phyloP scores from a whole-genome alignment of 176 grass and related monocot species.

The Thinopyrum elongatum region DNA sequence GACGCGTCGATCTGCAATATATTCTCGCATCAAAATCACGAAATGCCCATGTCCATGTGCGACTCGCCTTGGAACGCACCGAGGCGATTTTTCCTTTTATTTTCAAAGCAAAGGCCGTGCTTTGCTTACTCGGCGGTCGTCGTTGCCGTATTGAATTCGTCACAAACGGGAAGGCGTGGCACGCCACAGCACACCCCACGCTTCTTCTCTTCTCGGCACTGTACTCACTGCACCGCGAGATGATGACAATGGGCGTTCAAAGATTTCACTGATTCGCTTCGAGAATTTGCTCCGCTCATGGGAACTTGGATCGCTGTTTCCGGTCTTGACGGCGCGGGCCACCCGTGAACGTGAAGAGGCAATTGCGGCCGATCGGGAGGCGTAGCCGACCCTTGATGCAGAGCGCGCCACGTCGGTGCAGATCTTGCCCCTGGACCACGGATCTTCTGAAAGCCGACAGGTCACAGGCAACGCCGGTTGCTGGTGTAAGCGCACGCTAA shows the following conservation, averaged over 20 bases:
- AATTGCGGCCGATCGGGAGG: background rate
- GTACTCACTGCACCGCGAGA: too few relatives aligned
- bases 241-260: background rate
- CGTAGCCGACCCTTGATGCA: background rate
- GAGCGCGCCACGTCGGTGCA: background rate
- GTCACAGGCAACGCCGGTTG: too few relatives aligned
- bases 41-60: background rate
- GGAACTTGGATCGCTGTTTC: background rate
- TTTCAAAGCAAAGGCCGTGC: background rate
- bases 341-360: background rate
- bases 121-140: background rate
- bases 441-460: background rate
- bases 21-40: background rate
- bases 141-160: background rate
- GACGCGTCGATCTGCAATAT: background rate
- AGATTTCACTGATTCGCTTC: background rate
- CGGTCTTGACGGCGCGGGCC: background rate
- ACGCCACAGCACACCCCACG: background rate
- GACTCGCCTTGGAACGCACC: background rate
- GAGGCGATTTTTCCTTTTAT: background rate
- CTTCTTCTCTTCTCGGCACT: too few relatives aligned
- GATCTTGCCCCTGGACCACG: background rate
- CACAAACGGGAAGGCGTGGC: background rate
- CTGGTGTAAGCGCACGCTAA: too few relatives aligned
- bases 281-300: background rate